Conservation (phyloP, 2,329 filamentous ascomycete genomes). For the Esteya vermicola region DNA sequence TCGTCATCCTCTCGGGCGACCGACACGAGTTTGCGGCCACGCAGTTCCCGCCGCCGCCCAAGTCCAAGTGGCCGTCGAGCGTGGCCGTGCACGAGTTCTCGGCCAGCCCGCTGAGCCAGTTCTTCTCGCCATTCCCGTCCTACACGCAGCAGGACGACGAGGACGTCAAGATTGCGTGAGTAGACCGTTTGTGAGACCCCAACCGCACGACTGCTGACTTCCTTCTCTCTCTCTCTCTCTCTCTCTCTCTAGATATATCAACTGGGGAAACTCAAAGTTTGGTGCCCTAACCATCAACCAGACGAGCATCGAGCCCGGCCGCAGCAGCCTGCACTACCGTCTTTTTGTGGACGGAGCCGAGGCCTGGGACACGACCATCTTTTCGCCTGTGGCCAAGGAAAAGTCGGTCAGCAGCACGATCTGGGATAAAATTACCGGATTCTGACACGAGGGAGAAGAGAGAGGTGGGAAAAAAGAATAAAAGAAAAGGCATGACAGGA, state of each 20-base stretch:
- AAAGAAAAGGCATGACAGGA: too few species aligned
- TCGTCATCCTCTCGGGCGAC: conserved; percentile 79
- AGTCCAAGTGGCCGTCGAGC: conserved; percentile 45
- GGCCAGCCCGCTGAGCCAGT: conserved; percentile 82
- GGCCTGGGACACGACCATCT: conserved; percentile 52
- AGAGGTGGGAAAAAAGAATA: too few species aligned
- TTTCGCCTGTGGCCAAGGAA: conserved; percentile 25
- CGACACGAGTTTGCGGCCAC: conserved; percentile 96
- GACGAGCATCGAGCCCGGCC: conserved; percentile 37
- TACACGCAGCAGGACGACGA: conserved; percentile 71
- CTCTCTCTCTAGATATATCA: conserved; percentile 45
- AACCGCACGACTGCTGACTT: not conserved
- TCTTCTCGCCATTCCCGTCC: conserved; percentile 73
- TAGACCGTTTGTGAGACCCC: conserved; percentile 11
- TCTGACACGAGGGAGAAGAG: too few species aligned
- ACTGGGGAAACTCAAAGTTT: conserved; percentile 80
- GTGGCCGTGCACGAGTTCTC: conserved; percentile 80
- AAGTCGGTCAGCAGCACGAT: conserved; percentile 22
- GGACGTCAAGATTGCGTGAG: conserved; percentile 73
- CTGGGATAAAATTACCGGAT: conserved; percentile 25
- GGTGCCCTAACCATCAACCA: conserved; percentile 57
- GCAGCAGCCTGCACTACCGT: conserved; percentile 64
- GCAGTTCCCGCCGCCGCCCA: conserved; percentile 48
- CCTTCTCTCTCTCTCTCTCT: not conserved
- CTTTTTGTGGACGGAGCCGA: conserved; percentile 72